Evolutionary conservation across 495 filamentous ascomycete species (phyloP).

Genomic region (Penicillium desertorum): DNA sequence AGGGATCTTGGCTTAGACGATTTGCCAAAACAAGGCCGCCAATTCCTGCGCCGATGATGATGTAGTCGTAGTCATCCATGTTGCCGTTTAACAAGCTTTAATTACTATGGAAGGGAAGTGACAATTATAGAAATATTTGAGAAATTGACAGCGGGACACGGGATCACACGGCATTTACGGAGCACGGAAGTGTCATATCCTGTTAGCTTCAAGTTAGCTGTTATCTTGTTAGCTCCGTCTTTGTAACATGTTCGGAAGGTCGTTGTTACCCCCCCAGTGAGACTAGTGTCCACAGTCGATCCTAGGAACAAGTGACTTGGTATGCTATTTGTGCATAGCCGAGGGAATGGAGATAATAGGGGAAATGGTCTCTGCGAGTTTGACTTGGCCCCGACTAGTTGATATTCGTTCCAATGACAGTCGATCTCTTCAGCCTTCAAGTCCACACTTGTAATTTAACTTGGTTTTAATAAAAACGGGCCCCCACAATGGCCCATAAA

Average conservation of each 20-base stretch:
- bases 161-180: neutral
- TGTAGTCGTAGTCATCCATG: slow-evolving; percentile 31
- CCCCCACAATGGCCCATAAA: neutral
- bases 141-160: neutral
- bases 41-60: slow-evolving; percentile 46
- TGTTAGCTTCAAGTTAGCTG: neutral
- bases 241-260: neutral
- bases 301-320: neutral
- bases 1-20: slow-evolving; percentile 43
- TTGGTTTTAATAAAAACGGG: neutral
- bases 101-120: neutral
- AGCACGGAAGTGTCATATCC: neutral
- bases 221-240: neutral
- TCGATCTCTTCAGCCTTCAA: neutral
- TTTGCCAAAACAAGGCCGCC: slow-evolving; percentile 50
- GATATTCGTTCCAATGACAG: slow-evolving; percentile 3
- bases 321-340: neutral
- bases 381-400: neutral
- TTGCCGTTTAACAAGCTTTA: neutral
- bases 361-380: neutral
- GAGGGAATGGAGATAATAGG: neutral
- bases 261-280: neutral
- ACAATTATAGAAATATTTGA: neutral
- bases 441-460: neutral
- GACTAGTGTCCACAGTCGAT: too few species aligned